A percentile compares a stretch with the other conserved stretches of the same genome.
Conservation (phyloP, 2,329 filamentous ascomycete species). For the Clonostachys rhizophaga region DNA sequence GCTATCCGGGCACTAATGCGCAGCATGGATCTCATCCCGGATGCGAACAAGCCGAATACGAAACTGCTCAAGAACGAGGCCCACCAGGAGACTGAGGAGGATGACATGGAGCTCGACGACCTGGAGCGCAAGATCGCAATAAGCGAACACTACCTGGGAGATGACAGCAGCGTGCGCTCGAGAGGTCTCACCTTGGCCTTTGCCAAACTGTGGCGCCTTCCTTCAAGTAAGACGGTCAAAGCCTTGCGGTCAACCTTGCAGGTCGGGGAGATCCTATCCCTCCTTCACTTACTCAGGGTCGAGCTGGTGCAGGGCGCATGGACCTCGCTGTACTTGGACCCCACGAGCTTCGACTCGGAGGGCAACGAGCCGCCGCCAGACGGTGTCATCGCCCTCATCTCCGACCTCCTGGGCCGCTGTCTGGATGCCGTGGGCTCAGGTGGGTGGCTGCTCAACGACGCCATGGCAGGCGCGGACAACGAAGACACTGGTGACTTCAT, state of each 20-base stretch:
- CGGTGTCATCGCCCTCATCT: constrained; percentile 65
- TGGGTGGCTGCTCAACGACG: constrained; percentile 67
- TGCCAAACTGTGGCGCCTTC: constrained; percentile 63
- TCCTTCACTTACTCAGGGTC: constrained; percentile 68
- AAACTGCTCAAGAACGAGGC: constrained; percentile 23
- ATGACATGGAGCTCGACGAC: constrained; percentile 50
- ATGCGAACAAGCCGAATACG: constrained; percentile 22
- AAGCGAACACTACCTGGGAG: constrained; percentile 62
- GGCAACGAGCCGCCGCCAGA: constrained; percentile 49
- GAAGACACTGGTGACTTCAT: constrained; percentile 60
- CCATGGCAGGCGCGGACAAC: constrained; percentile 33
- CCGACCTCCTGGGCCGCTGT: constrained; percentile 66
- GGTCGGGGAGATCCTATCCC: constrained; percentile 63
- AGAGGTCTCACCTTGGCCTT: constrained; percentile 64
- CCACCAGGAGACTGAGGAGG: constrained; percentile 6
- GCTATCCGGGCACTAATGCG: constrained; percentile 63
- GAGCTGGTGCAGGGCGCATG: constrained; percentile 72
- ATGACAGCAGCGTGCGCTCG: constrained; percentile 58
- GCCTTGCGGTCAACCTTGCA: constrained; percentile 60
- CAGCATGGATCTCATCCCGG: constrained; percentile 58
- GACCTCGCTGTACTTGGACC: constrained; percentile 67
- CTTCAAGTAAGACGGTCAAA: constrained; percentile 52
- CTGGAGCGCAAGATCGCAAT: constrained; percentile 62
- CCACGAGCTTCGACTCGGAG: constrained; percentile 38
- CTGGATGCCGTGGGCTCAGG: constrained; percentile 71